Conservation (phyloP, 352 stramenopile genomes). For the Blastocystis sp. region DNA sequence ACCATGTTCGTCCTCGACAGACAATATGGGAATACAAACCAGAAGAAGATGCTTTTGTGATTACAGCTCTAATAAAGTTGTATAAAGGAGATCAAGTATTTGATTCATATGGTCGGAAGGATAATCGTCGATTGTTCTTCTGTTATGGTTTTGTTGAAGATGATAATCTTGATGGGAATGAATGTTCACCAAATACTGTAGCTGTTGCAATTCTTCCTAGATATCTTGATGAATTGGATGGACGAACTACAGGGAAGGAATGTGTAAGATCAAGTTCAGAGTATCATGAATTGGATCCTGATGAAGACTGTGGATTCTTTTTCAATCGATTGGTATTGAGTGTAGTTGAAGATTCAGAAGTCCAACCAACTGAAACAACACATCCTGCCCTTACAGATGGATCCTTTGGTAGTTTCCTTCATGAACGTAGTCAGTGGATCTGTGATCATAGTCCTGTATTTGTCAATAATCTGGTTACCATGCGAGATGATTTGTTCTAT, state of each 20-base stretch:
- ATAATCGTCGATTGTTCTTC: conserved; percentile 62
- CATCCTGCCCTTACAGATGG: background rate
- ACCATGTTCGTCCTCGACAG: conserved; percentile 62
- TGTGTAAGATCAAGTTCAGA: background rate
- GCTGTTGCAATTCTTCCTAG: background rate
- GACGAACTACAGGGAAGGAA: background rate
- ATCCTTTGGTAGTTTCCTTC: background rate
- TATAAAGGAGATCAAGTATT: conserved; percentile 54
- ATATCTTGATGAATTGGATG: background rate
- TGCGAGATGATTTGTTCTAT: background rate
- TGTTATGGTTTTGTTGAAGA: conserved; percentile 63
- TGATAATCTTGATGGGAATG: conserved; percentile 56
- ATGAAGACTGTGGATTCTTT: conserved; percentile 41
- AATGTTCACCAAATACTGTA: conserved; percentile 8
- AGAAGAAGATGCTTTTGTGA: conserved; percentile 76
- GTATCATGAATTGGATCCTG: background rate
- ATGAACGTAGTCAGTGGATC: conserved; percentile 7
- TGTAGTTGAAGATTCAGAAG: conserved; percentile 20
- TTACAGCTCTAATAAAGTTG: conserved; percentile 72
- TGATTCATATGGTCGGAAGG: conserved; percentile 62
- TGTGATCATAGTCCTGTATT: conserved; percentile 3
- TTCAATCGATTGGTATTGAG: background rate
- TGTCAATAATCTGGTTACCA: background rate
- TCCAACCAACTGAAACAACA: background rate
- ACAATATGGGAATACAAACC: conserved; percentile 78